Base-by-base conservation (phyloP, 768 basidiomycete genomes). In the Kwoniella sp. region DNA sequence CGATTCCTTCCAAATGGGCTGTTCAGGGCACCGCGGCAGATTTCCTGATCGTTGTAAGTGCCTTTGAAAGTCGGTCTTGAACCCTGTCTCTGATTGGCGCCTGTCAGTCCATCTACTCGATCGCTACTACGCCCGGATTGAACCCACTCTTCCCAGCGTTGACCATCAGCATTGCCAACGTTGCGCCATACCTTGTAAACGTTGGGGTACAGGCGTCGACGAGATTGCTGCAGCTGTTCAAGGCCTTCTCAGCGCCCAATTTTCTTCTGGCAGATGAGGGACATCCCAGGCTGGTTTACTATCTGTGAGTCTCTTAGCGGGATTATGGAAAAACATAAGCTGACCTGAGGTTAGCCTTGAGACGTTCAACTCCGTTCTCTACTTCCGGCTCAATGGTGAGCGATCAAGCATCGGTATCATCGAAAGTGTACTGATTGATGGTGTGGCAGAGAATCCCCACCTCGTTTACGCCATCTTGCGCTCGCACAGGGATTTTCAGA, bases 251-350 rank as follows among this genome's bases (percentile, higher is more conserved):
- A 5, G 88, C 85, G 53, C 88, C 95, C 0, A 76, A 83, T 2
- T 96, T 96, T 73, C 76, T 98, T 28, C 76, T 99, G 17, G 84
- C 88, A 2, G 95, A 98, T 57, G 95, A 96, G 74, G 89, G 92
- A 6, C 90, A 96, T 68, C 95, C 95, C 1, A 77, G 95, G 56
- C 76, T 96, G 26, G 79, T 96, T 27, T 98, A 88, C 75, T 95
- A 89, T 71, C 85, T 91, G 88, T 89, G 57, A 50, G 51, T 37
- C 9, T 20, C 27, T 29, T 9, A 19, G 8, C 15, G 8, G 23
- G 8, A 9, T 41, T 5, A 7, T 28, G 8, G 19, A 12, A 20
- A 33, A n/a, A 12, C 25, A 17, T 28, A 5, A 43, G 44, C 45
- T 46, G 28, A 45, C 25, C 7, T 31, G 3, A 15, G 3, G 12